Evolutionary conservation across 805 yeast genomes (phyloP), one percentile per base, ranked within the genome.

Genomic region (Kluyveromyces dobzhanskii): DNA sequence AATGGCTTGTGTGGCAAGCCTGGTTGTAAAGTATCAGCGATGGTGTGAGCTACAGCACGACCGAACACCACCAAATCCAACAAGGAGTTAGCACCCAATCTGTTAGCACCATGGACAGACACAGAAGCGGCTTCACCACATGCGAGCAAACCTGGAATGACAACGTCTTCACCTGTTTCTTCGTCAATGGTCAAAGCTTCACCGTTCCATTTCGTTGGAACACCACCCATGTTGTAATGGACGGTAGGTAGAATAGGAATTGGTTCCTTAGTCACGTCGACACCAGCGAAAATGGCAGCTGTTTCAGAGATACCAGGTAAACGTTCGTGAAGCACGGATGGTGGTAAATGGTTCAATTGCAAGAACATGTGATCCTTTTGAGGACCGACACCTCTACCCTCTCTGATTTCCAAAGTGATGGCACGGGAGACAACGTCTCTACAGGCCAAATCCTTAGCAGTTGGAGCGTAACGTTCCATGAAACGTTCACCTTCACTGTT

Each of bases 71-170:
- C 98, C 64, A 90, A 72, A 69, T 90, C 98, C 57, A 90, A 78
- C 56, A 90, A 72, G 9, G 98, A 92, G 78, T 90, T 90, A 50
- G 98, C 98, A 66, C 98, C 98, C 53, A 90, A 75, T 75, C 98
- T 87, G 77, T 90, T 90, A 47, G 98, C 98, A 70, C 98, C 98
- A 63, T 90, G 98, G 44, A 90, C 98, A 26, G 97, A 87, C 46
- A 95, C 97, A 76, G 97, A 90, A 32, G 97, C 98, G 50, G 94
- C 88, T 73, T 90, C 98, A 75, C 98, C 98, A 72, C 97, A 87
- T 12, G 98, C 97, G 64, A 77, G 75, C 53, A 90, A 74, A 58
- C 98, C 98, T 57, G 90, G 92, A 46, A 90, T 92, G 51, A 83
- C 77, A 59, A 74, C 77, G 64, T 92, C 98, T 57, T 90, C 78